Conservation (phyloP, 2,329 filamentous ascomycete genomes). For the Geoglossum cookeanum region DNA sequence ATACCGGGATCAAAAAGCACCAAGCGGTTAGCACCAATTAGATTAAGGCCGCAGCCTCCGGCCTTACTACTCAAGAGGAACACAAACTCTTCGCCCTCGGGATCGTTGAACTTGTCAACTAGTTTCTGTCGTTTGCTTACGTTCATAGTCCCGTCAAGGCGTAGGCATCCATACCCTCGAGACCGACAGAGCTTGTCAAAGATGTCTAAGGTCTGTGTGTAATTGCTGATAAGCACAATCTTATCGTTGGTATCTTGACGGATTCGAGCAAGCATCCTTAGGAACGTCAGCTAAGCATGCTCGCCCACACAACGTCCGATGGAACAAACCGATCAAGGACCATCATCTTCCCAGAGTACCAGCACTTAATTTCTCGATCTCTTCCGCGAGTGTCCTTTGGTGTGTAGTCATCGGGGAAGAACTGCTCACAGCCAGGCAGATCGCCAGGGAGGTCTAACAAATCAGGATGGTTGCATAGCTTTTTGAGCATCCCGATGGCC, state of each 20-base stretch:
- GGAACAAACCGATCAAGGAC: slow-evolving; percentile 54
- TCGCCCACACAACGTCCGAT: not conserved
- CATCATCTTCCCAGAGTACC: slow-evolving; percentile 97
- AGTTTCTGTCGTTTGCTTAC: slow-evolving; percentile 94
- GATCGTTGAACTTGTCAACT: slow-evolving; percentile 94
- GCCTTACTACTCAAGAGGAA: slow-evolving; percentile 96
- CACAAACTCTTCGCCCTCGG: slow-evolving; percentile 72
- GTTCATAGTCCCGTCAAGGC: slow-evolving; percentile 93
- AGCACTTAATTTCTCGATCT: slow-evolving; percentile 80
- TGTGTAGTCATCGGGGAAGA: slow-evolving; percentile 71
- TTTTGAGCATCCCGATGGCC: slow-evolving; percentile 91
- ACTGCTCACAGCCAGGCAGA: slow-evolving; percentile 66
- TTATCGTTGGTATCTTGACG: slow-evolving; percentile 95
- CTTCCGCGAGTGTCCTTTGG: slow-evolving; percentile 73
- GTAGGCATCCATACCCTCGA: slow-evolving; percentile 66
- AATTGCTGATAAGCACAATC: slow-evolving; percentile 97
- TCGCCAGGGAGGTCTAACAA: slow-evolving; percentile 68
- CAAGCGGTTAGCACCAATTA: slow-evolving; percentile 85
- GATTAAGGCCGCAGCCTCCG: slow-evolving; percentile 86
- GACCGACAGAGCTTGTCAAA: slow-evolving; percentile 81
- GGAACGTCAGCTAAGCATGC: not conserved
- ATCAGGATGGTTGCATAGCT: slow-evolving; percentile 95
- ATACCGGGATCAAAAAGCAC: slow-evolving; percentile 70
- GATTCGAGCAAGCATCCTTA: slow-evolving; percentile 74
- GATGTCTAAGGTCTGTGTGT: slow-evolving; percentile 86